Conservation (phyloP, 768 basidiomycete species). For the Rhizopogon roseolus region DNA sequence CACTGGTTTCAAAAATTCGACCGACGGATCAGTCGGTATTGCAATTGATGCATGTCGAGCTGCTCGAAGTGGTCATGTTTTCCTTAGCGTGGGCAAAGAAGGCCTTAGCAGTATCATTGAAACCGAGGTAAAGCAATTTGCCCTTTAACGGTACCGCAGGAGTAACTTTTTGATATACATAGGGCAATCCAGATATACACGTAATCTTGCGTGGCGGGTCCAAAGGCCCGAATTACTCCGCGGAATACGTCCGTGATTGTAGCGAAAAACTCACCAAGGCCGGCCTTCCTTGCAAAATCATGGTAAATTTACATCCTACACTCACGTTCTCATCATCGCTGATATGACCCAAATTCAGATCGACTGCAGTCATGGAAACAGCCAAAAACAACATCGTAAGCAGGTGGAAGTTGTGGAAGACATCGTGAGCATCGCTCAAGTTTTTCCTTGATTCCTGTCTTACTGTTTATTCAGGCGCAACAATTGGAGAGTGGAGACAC, state of each 20-base stretch:
- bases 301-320: conserved; percentile 48
- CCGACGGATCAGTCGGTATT: conserved; percentile 87
- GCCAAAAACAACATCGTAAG: conserved; percentile 83
- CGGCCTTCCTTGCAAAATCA: conserved; percentile 72
- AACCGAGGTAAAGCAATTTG: conserved; percentile 59
- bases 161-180: neutral
- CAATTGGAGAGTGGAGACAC: conserved; percentile 75
- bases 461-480: conserved; percentile 43
- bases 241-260: conserved; percentile 74
- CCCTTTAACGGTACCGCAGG: neutral
- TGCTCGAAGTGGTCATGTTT: conserved; percentile 86
- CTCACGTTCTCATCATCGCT: neutral
- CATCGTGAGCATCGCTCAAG: conserved; percentile 52
- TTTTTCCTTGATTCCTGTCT: conserved; percentile 9
- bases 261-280: conserved; percentile 76
- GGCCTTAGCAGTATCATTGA: conserved; percentile 93
- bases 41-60: conserved; percentile 96
- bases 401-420: conserved; percentile 89
- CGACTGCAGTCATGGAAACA: conserved; percentile 97
- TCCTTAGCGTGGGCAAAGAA: conserved; percentile 96
- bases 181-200: conserved; percentile 92
- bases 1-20: conserved; percentile 98
- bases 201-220: conserved; percentile 91
- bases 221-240: conserved; percentile 84
- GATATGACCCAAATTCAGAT: conserved; percentile 44